A percentile compares a stretch with the other conserved stretches of the same genome.
Conservation (phyloP, 2,329 filamentous ascomycete species). For the Aphanoascus verrucosus region DNA sequence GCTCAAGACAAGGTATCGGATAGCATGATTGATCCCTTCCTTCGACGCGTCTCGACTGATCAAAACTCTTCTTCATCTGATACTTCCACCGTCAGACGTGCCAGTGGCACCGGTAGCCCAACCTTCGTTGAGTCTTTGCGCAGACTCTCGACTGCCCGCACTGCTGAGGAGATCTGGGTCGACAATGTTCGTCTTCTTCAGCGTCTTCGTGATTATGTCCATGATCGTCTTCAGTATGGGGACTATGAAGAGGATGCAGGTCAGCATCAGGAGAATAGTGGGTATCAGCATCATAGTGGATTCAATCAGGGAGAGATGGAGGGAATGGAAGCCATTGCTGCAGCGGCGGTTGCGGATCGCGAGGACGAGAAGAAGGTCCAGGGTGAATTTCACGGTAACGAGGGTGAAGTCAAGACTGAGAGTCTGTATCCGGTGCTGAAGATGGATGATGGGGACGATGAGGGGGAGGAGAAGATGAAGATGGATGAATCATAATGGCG, state of each 20-base stretch:
- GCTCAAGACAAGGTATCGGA: constrained; percentile 24
- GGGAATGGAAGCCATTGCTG: constrained; percentile 19
- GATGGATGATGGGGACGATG: constrained; percentile 19
- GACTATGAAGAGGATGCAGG: constrained; percentile 38
- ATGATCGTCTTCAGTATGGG: constrained; percentile 43
- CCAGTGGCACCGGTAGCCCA: not conserved
- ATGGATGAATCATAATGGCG: constrained; percentile 24
- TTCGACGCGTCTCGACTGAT: constrained; percentile 21
- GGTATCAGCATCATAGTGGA: constrained; percentile 31
- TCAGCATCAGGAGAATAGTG: constrained; percentile 10
- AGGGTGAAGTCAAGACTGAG: constrained; percentile 6
- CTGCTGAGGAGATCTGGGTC: constrained; percentile 45
- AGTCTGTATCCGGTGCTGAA: constrained; percentile 21
- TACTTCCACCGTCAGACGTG: not conserved
- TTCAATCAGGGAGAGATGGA: constrained; percentile 14
- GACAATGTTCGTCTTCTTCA: constrained; percentile 56
- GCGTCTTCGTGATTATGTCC: constrained; percentile 47
- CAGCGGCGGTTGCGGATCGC: constrained; percentile 19
- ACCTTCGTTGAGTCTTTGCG: constrained; percentile 13
- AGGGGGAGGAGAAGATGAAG: constrained; percentile 29
- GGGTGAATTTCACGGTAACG: not conserved
- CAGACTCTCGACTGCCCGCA: constrained; percentile 4
- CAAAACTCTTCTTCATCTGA: not conserved
- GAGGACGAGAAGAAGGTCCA: not conserved
- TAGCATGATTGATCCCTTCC: constrained; percentile 36